Base-by-base conservation (phyloP, 1,139 yeast species). In the Nakaseomyces uthaithaninus region DNA sequence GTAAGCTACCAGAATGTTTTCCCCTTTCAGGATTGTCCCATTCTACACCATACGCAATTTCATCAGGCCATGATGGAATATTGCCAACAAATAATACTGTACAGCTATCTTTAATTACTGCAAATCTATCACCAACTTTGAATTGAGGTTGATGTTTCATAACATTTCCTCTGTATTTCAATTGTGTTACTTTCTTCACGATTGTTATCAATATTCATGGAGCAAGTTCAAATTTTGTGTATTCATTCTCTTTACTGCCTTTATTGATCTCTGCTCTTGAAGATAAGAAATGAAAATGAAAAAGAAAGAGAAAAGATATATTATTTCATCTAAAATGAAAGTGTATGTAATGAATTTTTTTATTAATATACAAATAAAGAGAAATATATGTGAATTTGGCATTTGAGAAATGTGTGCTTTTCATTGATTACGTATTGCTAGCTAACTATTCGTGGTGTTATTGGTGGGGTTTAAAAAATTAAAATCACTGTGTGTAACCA, bases 11-110 rank as follows among this genome's bases (percentile, higher is more conserved):
- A 42, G 68, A 59, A 53, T 80, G 73, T 49, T 74, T 78, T 1
- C 89, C 89, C 2, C 57, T 49, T 0, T 42, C 34, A 0, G 63
- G 60, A 40, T 76, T 68, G 56, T 89, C 96, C 96, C 96, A 89
- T 57, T 89, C 96, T 1, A 89, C 69, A 0, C 96, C 96, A 12
- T 74, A 62, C 0, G 91, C 87, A 0, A 48, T 47, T 2, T 57
- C 63, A 5, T 58, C 58, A 0, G 77, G 75, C 95, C 95, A 86
- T 3, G 63, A 65, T 0, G 74, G 71, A 1, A 86, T 60, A 0
- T 43, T 34, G 0, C 96, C 96, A 0, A 72, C 57, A 51, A 58
- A 87, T 41, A 70, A 62, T 4, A 87, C 68, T 0, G 94, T 84
- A 27, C 85, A 85, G 1, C 73, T 48, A 15, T 75, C 66, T 0